These are phyloP conservation scores for Carex myosuroides DNA, from an alignment of 176 grass and related monocot species.

Conservation along the genomic window DNA sequence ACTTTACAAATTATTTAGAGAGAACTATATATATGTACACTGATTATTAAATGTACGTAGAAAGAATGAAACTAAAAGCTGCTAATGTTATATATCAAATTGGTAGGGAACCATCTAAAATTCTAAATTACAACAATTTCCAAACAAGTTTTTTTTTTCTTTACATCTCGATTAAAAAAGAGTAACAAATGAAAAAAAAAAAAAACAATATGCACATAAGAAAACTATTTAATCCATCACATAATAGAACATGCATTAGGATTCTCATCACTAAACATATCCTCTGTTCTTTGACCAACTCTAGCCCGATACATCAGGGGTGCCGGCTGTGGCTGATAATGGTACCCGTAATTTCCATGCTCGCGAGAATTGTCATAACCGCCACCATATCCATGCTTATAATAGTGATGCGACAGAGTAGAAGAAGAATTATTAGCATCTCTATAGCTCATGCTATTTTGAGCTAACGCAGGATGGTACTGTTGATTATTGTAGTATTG, in stretches of 20 bases:
- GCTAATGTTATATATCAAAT: too few species aligned
- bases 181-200: background rate
- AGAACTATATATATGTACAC: too few species aligned
- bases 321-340: slow-evolving; percentile 47
- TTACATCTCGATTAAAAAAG: background rate
- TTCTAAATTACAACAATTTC: too few species aligned
- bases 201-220: background rate
- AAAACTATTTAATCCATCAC: slow-evolving; percentile 25
- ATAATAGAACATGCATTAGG: slow-evolving; percentile 63
- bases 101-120: too few species aligned
- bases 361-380: background rate
- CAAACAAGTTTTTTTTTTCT: too few species aligned
- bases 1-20: too few species aligned
- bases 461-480: slow-evolving; percentile 38
- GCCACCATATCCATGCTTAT: background rate
- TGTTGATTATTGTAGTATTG: slow-evolving; percentile 57
- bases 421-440: background rate
- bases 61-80: too few species aligned
- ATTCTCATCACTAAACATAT: slow-evolving; percentile 69
- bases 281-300: slow-evolving; percentile 21
- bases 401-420: background rate
- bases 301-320: slow-evolving; percentile 39
- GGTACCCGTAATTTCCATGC: background rate
- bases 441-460: slow-evolving; percentile 9
- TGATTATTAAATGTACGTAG: too few species aligned